phyloP scores from a whole-genome alignment of 768 basidiomycete species.

The Cystobasidium onofrii region DNA sequence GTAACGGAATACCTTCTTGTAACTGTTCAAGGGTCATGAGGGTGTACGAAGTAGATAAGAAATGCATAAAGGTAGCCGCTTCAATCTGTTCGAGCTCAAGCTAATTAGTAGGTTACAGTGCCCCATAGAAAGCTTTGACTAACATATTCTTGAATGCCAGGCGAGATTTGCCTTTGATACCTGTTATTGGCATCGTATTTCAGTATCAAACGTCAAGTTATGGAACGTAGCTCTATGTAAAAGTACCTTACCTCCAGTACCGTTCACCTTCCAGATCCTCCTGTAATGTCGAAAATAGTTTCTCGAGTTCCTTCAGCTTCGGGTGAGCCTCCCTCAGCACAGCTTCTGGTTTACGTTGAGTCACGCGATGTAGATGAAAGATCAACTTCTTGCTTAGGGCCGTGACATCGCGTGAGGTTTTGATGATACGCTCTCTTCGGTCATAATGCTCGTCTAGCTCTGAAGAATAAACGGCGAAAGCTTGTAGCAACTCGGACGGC shows the following conservation, averaged over 20 bases:
- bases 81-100: conserved; percentile 55
- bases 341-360: conserved; percentile 33
- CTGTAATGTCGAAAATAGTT: conserved; percentile 57
- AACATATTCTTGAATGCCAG: conserved; percentile 74
- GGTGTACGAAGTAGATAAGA: conserved; percentile 53
- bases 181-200: background rate
- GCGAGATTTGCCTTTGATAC: conserved; percentile 44
- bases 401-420: conserved; percentile 77
- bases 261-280: conserved; percentile 59
- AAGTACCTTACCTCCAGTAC: conserved; percentile 60
- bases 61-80: conserved; percentile 78
- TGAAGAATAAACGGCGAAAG: conserved; percentile 60
- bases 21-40: conserved; percentile 52
- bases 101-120: background rate
- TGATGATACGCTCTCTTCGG: conserved; percentile 79
- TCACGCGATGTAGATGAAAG: conserved; percentile 71
- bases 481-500: conserved; percentile 23
- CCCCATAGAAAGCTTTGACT: background rate
- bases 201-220: background rate
- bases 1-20: background rate
- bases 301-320: conserved; percentile 62
- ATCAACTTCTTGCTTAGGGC: conserved; percentile 87
- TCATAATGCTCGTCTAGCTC: conserved; percentile 79
- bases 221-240: background rate
- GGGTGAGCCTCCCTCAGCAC: conserved; percentile 46